Conservation (phyloP, 768 basidiomycete genomes). For the Vararia minispora region DNA sequence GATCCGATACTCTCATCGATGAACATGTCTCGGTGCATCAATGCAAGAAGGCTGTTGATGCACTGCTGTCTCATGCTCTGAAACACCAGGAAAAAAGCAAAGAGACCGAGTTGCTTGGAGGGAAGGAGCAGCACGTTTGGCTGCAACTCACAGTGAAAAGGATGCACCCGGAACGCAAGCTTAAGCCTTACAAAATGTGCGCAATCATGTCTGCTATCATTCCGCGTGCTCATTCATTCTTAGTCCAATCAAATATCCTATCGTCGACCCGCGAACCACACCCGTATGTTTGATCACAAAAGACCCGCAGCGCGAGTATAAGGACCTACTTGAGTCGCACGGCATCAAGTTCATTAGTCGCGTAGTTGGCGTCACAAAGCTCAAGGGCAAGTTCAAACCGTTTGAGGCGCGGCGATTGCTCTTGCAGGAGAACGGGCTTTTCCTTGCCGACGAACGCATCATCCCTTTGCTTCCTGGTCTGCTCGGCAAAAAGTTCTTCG, state of each 20-base stretch:
- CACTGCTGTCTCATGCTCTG: constrained; percentile 60
- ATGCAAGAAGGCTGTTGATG: constrained; percentile 66
- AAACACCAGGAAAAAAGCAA: constrained; percentile 55
- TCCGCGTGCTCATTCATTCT: neutral
- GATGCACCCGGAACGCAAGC: constrained; percentile 58
- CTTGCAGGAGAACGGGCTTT: constrained; percentile 82
- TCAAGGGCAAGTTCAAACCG: constrained; percentile 87
- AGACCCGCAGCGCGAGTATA: constrained; percentile 93
- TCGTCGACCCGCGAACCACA: constrained; percentile 74
- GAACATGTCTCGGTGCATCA: constrained; percentile 59
- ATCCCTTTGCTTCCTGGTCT: constrained; percentile 79
- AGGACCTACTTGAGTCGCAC: constrained; percentile 72
- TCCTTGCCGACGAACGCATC: constrained; percentile 88
- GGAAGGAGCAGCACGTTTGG: constrained; percentile 82
- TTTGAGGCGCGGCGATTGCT: constrained; percentile 76
- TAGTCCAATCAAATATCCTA: constrained; percentile 69
- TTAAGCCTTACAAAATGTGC: constrained; percentile 82
- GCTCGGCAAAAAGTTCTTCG: constrained; percentile 84
- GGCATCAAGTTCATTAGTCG: constrained; percentile 84
- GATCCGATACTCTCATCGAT: no score
- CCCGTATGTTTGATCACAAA: constrained; percentile 88
- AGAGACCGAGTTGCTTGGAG: constrained; percentile 63
- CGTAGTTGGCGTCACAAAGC: constrained; percentile 83
- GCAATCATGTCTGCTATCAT: constrained; percentile 20
- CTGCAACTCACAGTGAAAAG: constrained; percentile 80